phyloP scores from a whole-genome alignment of 2,329 filamentous ascomycete species.

The Xylaria sp. region DNA sequence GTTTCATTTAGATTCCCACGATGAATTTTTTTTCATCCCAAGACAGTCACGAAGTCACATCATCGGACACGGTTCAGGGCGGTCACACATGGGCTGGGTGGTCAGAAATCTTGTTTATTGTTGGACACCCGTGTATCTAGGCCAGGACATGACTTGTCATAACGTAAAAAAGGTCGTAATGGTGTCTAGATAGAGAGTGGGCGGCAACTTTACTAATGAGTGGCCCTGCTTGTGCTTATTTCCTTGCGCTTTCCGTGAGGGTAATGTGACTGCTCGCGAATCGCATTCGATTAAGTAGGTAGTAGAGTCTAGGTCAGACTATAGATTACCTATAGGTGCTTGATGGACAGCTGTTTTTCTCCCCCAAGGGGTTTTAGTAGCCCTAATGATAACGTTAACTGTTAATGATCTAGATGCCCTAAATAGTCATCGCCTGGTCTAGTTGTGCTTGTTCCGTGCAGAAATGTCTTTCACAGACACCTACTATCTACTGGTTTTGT shows the following conservation, averaged over 20 bases:
- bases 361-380: too few species aligned
- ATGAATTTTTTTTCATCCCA: constrained; percentile 5
- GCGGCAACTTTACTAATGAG: not conserved
- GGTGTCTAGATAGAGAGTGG: not conserved
- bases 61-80: not conserved
- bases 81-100: constrained; percentile 10
- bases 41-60: constrained; percentile 1
- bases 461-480: too few species aligned
- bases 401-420: too few species aligned
- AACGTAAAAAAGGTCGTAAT: not conserved
- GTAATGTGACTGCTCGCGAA: not conserved
- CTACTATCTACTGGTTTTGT: too few species aligned
- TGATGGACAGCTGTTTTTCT: too few species aligned
- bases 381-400: too few species aligned
- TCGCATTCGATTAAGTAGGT: not conserved
- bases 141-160: not conserved
- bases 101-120: not conserved
- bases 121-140: constrained; percentile 15
- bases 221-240: not conserved
- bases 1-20: constrained; percentile 2
- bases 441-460: too few species aligned
- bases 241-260: not conserved
- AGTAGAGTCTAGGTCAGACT: too few species aligned
- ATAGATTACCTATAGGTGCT: too few species aligned
- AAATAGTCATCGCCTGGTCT: too few species aligned